These are phyloP conservation scores for Ramaria sp. DNA, from an alignment of 768 basidiomycete species.

Conservation along the genomic window DNA sequence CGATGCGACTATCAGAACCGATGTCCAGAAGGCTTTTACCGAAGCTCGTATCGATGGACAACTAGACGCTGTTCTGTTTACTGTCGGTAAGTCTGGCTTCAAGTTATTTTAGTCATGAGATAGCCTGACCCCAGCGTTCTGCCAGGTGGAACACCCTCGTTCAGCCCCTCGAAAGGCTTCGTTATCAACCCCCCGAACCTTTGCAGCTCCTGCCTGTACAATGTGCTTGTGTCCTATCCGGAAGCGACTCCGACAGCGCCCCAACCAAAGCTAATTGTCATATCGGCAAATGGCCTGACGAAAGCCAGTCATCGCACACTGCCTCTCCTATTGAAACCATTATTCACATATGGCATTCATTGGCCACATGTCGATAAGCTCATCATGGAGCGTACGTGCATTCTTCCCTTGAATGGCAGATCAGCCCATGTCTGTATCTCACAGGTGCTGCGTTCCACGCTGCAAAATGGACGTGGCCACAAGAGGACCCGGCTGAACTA, in stretches of 20 bases:
- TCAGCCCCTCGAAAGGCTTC: slow-evolving; percentile 38
- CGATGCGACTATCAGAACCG: slow-evolving; percentile 43
- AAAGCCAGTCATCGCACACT: slow-evolving; percentile 31
- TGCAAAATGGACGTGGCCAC: slow-evolving; percentile 42
- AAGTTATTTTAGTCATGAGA: background rate
- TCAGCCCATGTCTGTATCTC: background rate
- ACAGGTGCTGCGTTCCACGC: slow-evolving; percentile 28
- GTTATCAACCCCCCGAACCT: slow-evolving; percentile 43
- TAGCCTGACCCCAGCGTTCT: background rate
- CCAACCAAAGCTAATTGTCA: slow-evolving; percentile 39
- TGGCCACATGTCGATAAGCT: slow-evolving; percentile 50
- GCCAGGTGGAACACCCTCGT: slow-evolving; percentile 37
- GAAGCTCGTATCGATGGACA: slow-evolving; percentile 25
- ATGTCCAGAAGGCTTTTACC: slow-evolving; percentile 44
- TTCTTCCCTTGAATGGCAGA: background rate
- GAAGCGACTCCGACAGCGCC: slow-evolving; percentile 15
- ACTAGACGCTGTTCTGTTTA: slow-evolving; percentile 49
- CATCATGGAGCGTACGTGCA: slow-evolving; percentile 35
- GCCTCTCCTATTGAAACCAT: slow-evolving; percentile 35
- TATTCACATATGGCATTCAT: slow-evolving; percentile 38
- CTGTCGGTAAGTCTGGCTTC: slow-evolving; percentile 36
- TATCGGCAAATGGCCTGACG: slow-evolving; percentile 45
- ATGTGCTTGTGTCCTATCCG: slow-evolving; percentile 46
- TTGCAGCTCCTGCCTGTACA: slow-evolving; percentile 46
- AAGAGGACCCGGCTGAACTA: slow-evolving; percentile 22